Conservation (phyloP, 2,329 filamentous ascomycete species). For the Fusarium sp. region DNA sequence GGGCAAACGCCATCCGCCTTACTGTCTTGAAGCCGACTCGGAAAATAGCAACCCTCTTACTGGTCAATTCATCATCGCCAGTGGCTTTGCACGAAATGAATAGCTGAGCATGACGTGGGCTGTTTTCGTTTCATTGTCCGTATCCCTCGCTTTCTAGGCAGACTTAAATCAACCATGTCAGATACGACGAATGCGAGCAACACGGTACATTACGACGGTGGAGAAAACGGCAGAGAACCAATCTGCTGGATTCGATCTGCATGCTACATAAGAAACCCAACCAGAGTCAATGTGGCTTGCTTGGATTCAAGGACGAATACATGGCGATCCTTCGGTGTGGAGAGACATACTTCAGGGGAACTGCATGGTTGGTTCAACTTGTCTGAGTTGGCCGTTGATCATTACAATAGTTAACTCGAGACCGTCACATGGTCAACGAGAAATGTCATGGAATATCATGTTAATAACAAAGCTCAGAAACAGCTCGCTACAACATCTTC, state of each 20-base stretch:
- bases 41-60: background rate
- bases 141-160: slow-evolving; percentile 4
- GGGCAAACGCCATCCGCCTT: background rate
- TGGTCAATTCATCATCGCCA: background rate
- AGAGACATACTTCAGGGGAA: background rate
- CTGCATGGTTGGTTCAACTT: no score
- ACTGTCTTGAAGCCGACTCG: background rate
- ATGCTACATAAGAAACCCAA: background rate
- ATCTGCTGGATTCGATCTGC: background rate
- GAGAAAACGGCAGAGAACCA: background rate
- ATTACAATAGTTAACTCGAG: background rate
- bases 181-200: slow-evolving; percentile 15
- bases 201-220: background rate
- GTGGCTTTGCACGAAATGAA: background rate
- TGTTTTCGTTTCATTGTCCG: background rate
- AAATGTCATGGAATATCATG: background rate
- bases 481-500: background rate
- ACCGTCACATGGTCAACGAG: background rate
- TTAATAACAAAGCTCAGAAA: background rate
- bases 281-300: background rate
- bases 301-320: background rate
- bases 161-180: background rate
- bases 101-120: background rate
- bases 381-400: background rate
- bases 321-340: background rate